These are phyloP conservation scores for Calonectria pauciramosa DNA, from an alignment of 2,329 filamentous ascomycete genomes.

Conservation along the genomic window DNA sequence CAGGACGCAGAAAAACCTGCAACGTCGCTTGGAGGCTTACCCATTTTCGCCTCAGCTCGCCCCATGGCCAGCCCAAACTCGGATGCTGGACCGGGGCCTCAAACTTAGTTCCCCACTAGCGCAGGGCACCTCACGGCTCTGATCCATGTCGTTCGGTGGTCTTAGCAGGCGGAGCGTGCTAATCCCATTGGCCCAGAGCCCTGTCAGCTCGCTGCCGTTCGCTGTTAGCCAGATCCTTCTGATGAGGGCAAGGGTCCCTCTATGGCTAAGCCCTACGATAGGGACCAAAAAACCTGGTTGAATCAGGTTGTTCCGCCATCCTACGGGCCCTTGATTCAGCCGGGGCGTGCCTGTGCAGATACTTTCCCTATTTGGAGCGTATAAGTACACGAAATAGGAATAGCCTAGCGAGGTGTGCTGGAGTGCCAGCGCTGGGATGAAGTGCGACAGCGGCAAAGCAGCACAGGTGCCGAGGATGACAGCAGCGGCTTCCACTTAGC, in stretches of 20 bases:
- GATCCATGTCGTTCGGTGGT: background rate
- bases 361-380: background rate
- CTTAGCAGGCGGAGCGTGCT: background rate
- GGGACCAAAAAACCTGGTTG: background rate
- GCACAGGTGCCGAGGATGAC: background rate
- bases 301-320: conserved; percentile 3
- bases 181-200: background rate
- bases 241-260: background rate
- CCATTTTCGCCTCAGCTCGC: background rate
- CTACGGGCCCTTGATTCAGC: background rate
- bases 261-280: conserved; percentile 7
- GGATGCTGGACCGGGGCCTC: background rate
- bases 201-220: background rate
- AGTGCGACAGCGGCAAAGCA: background rate
- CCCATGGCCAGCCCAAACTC: background rate
- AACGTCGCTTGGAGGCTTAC: background rate
- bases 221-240: background rate
- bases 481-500: background rate
- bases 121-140: background rate
- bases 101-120: background rate
- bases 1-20: background rate
- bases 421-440: background rate
- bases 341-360: background rate
- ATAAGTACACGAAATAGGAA: background rate
- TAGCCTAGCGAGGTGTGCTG: background rate